These are phyloP conservation scores for Diutina sp. DNA, from an alignment of 1,139 yeast species.

Conservation along the genomic window DNA sequence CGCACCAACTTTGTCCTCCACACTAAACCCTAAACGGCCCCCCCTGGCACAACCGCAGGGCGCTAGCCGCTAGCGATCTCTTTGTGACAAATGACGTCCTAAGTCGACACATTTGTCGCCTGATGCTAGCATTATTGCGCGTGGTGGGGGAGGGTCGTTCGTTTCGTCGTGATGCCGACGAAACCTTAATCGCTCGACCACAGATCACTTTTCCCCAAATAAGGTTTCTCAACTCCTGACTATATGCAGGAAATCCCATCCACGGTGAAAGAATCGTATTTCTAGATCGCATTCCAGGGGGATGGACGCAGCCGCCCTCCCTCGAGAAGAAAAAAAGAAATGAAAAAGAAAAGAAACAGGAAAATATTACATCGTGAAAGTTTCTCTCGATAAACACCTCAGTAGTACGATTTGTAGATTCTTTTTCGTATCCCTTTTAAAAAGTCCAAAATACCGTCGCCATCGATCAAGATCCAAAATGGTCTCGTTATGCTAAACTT, in stretches of 20 bases:
- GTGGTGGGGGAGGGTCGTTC: neutral
- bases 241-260: neutral
- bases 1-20: constrained; percentile 7
- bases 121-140: neutral
- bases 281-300: neutral
- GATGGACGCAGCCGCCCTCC: neutral
- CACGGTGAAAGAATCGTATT: neutral
- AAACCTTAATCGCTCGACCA: neutral
- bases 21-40: neutral
- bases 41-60: too few relatives aligned
- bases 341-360: too few relatives aligned
- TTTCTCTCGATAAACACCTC: too few relatives aligned
- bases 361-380: too few relatives aligned
- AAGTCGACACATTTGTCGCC: neutral
- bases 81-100: too few relatives aligned
- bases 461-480: neutral
- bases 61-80: neutral
- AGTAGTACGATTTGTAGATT: neutral
- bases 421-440: neutral
- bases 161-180: neutral
- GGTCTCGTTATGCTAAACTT: neutral
- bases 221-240: neutral
- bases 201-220: neutral
- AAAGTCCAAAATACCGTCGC: neutral
- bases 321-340: neutral